These are phyloP conservation scores for Fusarium sp. DNA, from an alignment of 2,329 filamentous ascomycete species.

Conservation along the genomic window DNA sequence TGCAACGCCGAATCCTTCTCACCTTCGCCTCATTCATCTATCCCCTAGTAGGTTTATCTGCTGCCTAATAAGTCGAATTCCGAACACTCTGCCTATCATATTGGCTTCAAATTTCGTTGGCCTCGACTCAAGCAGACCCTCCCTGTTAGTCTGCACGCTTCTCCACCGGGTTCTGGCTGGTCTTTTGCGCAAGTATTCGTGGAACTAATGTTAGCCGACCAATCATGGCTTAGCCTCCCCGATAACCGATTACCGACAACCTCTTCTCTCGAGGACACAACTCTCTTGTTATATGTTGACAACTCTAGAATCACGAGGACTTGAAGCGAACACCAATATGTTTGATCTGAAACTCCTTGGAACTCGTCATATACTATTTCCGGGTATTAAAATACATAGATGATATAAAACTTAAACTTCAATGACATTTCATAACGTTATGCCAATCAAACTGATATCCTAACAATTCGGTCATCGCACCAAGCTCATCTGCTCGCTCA, in stretches of 20 bases:
- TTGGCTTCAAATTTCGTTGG: conserved; percentile 1
- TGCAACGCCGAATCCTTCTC: conserved; percentile 12
- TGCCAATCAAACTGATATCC: conserved; percentile 46
- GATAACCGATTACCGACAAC: conserved; percentile 47
- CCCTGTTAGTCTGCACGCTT: conserved; percentile 27
- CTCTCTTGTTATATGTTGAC: conserved; percentile 15
- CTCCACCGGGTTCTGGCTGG: conserved; percentile 23
- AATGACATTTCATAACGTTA: conserved; percentile 40
- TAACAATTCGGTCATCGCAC: conserved; percentile 29
- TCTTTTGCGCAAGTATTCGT: conserved; percentile 19
- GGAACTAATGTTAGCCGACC: conserved; percentile 38
- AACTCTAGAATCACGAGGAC: conserved; percentile 36
- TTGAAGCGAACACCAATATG: conserved; percentile 9
- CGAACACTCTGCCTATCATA: conserved; percentile 20
- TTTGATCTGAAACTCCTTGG: not conserved
- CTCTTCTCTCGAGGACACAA: conserved; percentile 34
- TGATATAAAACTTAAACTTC: conserved; percentile 25
- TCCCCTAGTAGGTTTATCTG: conserved; percentile 29
- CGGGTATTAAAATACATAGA: conserved; percentile 8
- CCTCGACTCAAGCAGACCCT: conserved; percentile 32
- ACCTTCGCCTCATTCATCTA: conserved; percentile 30
- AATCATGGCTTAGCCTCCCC: conserved; percentile 46
- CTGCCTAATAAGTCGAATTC: conserved; percentile 17
- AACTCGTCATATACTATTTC: not conserved
- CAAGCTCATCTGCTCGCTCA: conserved; percentile 20